Base-by-base conservation (phyloP, 2,329 filamentous ascomycete genomes). In the Colletotrichum aenigma region DNA sequence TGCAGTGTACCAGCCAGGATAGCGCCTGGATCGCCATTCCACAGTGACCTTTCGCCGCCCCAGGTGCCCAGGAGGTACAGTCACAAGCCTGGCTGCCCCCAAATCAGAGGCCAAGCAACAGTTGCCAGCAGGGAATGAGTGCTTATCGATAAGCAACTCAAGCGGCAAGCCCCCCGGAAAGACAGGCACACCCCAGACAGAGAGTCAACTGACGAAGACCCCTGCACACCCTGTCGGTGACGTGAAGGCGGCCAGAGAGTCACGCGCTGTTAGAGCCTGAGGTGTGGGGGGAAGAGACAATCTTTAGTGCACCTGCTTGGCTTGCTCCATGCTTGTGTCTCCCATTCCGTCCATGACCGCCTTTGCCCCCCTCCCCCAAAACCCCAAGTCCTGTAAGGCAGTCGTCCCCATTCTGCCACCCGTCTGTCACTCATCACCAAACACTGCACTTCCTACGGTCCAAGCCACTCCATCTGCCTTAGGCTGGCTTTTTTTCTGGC, bases 161-260 rank as follows among this genome's bases (percentile, higher is more conserved):
- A 48, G 38, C 38, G 38, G 43, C 43, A 52, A 48, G 38, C 38
- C 43, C 43, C 43, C 43, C 61, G 32, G 66, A 52, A 21, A n/a
- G 28, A 70, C 43, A 70, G 58, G 68, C 60, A 55, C 30, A 32
- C 21, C 68, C 34, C 36, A 76, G 74, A 69, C 64, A 65, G 60
- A 58, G 43, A 76, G 71, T 68, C 70, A 73, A 61, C 61, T 71
- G 71, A 66, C 70, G 34, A 64, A 60, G 65, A 69, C 70, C 74
- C 70, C 74, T 76, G 74, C 43, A n/a, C 64, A 76, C 65, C 65
- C 43, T 68, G 74, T 52, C 18, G 74, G 74, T 76, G 74, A 76
- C 74, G 74, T 76, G 74, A 76, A 74, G 56, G 26, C 70, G 34
- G 64, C 70, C 58, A 74, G 43, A 75, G 74, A 75, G 74, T 76